Evolutionary conservation across 129 eudicot genomes (phyloP).

Genomic region (Logfia minima): DNA sequence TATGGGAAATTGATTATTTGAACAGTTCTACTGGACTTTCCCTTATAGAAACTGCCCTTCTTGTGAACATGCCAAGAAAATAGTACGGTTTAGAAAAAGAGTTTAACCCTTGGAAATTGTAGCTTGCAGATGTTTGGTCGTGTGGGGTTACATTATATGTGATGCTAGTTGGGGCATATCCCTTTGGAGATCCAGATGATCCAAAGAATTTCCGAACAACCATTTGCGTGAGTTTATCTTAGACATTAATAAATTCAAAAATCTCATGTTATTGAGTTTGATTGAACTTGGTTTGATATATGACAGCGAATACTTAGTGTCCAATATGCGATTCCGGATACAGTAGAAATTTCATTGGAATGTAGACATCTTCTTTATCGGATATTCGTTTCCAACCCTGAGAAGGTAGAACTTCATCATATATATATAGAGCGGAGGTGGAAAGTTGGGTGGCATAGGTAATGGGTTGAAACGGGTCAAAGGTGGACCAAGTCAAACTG

Average conservation of each 20-base stretch:
- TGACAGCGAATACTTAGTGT: constrained; percentile 66
- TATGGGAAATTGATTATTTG: not conserved
- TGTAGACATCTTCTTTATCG: constrained; percentile 63
- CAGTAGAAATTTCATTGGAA: constrained; percentile 50
- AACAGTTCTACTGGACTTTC: not conserved
- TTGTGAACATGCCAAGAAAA: not conserved
- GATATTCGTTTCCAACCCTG: constrained; percentile 63
- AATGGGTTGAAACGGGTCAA: not conserved
- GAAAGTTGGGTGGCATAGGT: not conserved
- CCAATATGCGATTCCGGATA: constrained; percentile 51
- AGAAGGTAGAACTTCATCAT: constrained; percentile 42
- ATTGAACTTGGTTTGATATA: constrained; percentile 17
- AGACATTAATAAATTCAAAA: not conserved
- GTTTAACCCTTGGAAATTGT: constrained; percentile 21
- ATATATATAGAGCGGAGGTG: constrained; percentile 4
- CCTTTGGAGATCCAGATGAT: constrained; percentile 67
- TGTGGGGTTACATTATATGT: constrained; percentile 75
- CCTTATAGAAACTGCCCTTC: not conserved
- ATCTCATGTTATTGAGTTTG: constrained; percentile 1
- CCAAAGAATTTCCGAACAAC: constrained; percentile 62
- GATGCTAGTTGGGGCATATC: constrained; percentile 73
- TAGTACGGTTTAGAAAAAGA: not conserved
- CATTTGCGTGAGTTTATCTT: constrained; percentile 41
- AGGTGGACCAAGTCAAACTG: not conserved
- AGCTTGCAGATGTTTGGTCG: constrained; percentile 91